Conservation (phyloP, 148 eudicot genomes). For the Bassia scoparia region DNA sequence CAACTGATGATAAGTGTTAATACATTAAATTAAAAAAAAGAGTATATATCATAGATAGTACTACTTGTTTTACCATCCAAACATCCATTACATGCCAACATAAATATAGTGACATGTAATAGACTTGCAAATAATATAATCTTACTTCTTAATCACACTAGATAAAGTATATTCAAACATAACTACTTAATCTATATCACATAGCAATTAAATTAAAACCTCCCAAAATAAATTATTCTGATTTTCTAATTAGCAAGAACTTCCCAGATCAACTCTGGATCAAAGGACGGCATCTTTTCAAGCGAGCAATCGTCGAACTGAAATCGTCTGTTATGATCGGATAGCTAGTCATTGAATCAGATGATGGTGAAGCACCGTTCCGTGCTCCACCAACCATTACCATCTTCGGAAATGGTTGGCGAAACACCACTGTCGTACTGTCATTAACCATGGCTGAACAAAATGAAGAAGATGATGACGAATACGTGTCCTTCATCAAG, state of each 20-base stretch:
- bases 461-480: slow-evolving; percentile 36
- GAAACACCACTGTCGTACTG: slow-evolving; percentile 40
- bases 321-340: slow-evolving; percentile 26
- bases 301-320: slow-evolving; percentile 52
- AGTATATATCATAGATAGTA: not conserved
- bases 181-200: not conserved
- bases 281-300: slow-evolving; percentile 72
- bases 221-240: not conserved
- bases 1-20: too few species aligned
- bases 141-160: not conserved
- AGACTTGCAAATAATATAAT: not conserved
- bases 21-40: not conserved
- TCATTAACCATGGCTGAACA: slow-evolving; percentile 27
- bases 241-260: slow-evolving; percentile 62
- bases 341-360: slow-evolving; percentile 34
- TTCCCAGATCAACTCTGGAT: slow-evolving; percentile 86
- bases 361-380: slow-evolving; percentile 36
- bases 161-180: not conserved
- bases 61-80: slow-evolving; percentile 6
- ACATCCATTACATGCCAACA: slow-evolving; percentile 19
- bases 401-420: slow-evolving; percentile 49
- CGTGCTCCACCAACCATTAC: slow-evolving; percentile 42
- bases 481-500: slow-evolving; percentile 22
- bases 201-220: not conserved
- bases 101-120: slow-evolving; percentile 10